Evolutionary conservation across 257 asterid species (phyloP), one percentile per base, ranked within the genome.

Genomic region (Solanum virginianum): DNA sequence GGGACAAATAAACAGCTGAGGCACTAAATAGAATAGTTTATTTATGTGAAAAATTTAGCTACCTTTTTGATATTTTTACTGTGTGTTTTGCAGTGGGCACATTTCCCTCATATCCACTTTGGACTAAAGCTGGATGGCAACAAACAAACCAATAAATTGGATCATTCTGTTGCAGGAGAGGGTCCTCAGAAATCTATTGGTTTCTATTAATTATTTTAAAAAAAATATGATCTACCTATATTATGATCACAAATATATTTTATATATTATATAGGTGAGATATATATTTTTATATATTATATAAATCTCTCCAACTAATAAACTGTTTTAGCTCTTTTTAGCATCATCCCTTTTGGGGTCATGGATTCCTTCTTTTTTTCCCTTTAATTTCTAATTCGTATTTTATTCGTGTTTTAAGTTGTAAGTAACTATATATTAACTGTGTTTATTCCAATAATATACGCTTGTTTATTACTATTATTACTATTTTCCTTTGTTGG

Each of bases 71-170:
- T 7, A 49, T 51, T 77, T 36, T 24, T 72, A 68, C 10, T 18
- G 84, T 15, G 32, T 57, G 5, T 1, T n/a, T 85, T 84, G 91
- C 96, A 95, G 99, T 95, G 99, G 99, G 99, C 99, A 91, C 98
- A 95, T 93, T 91, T 93, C 86, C 99, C 99, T 85, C 97, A 94
- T 80, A 95, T 95, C 71, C 97, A 95, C 85, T 95, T 90, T 90
- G 97, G 98, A 89, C 91, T 90, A 56, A 95, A 93, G 86, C 82
- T 90, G 93, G 98, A 95, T 5, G 83, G 90, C 90, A 94, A 88
- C 91, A 94, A 92, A 81, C 95, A 91, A 88, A 90, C 94, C 75
- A 90, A 16, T 69, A 69, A 92, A 87, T 72, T 90, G 96, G 97
- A 95, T 90, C 96, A 93, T 89, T 87, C 91, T 69, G 92, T 87